Evolutionary conservation across 345 rosid genomes (phyloP).

Genomic region (Arabidopsis thaliana): TAIR10.1 NC_003075.7:7538001-7538500

Average conservation of each 20-base stretch:
- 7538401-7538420: slow-evolving; percentile 14
- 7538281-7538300: too few relatives aligned
- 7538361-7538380: background rate
- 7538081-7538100: slow-evolving; percentile 59
- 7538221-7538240: too few relatives aligned
- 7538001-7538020: too few relatives aligned
- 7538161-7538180: slow-evolving; percentile 36
- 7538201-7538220: too few relatives aligned
- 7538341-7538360: background rate
- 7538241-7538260: too few relatives aligned
- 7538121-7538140: slow-evolving; percentile 62
- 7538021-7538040: too few relatives aligned
- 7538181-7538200: too few relatives aligned
- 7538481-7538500: slow-evolving; percentile 49
- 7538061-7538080: too few relatives aligned
- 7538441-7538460: slow-evolving; percentile 53
- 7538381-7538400: slow-evolving; percentile 16
- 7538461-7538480: slow-evolving; percentile 71
- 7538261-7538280: too few relatives aligned
- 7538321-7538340: background rate
- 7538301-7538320: too few relatives aligned
- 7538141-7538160: slow-evolving; percentile 56
- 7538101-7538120: slow-evolving; percentile 63
- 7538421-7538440: background rate
- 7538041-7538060: too few relatives aligned